A percentile compares a stretch with the other conserved stretches of the same genome.
Conservation (phyloP, 192 early-diverging fungal species). For the Neocallimastix lanati region DNA sequence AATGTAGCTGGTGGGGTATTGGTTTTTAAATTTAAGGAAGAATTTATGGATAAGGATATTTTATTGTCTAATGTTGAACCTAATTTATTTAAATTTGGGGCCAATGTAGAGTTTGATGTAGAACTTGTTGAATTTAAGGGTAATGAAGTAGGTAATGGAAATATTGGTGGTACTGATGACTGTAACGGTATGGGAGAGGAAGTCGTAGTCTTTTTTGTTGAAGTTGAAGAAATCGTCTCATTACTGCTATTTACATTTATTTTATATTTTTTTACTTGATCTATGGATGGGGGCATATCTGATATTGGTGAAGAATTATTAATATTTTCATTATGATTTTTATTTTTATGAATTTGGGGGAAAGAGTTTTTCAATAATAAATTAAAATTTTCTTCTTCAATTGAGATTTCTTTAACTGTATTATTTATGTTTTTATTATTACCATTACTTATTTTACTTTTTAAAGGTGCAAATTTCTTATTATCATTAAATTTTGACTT, state of each 20-base stretch:
- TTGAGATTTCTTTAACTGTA: background rate
- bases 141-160: background rate
- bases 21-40: background rate
- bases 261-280: background rate
- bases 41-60: background rate
- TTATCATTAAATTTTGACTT: background rate
- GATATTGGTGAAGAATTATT: background rate
- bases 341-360: background rate
- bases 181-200: background rate
- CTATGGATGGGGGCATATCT: background rate
- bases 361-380: background rate
- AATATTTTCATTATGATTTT: background rate
- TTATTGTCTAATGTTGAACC: background rate
- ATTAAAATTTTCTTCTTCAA: background rate
- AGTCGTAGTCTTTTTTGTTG: background rate
- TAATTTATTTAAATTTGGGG: background rate
- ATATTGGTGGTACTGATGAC: background rate
- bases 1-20: background rate
- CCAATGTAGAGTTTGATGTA: background rate
- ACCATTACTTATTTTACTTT: background rate
- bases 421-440: background rate
- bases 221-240: background rate
- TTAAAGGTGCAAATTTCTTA: background rate
- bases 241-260: background rate
- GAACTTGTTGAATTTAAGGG: background rate